Conservation (phyloP, 1,284 basidiomycete species). For the Sporisorium exsertum region DNA sequence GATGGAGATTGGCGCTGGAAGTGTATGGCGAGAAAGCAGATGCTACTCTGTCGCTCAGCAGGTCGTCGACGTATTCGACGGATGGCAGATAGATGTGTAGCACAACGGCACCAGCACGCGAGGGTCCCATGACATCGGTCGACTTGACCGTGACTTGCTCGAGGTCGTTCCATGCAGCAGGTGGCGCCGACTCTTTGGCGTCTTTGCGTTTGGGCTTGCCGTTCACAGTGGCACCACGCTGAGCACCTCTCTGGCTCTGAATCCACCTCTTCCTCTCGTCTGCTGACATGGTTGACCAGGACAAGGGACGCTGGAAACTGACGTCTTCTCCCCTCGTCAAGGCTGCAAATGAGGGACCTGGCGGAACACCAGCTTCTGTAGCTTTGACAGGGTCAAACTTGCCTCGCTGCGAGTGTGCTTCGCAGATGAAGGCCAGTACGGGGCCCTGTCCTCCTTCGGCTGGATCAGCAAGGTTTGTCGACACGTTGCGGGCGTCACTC, state of each 20-base stretch:
- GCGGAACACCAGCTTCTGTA: conserved; percentile 76
- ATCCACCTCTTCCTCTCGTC: conserved; percentile 50
- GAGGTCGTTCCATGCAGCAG: conserved; percentile 58
- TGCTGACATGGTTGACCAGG: conserved; percentile 46
- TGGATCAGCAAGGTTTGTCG: conserved; percentile 24
- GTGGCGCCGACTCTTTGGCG: conserved; percentile 71
- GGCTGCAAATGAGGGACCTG: conserved; percentile 73
- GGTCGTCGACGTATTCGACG: conserved; percentile 77
- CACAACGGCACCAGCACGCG: conserved; percentile 75
- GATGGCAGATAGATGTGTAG: conserved; percentile 74
- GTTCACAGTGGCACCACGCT: conserved; percentile 51
- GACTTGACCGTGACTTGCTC: conserved; percentile 47
- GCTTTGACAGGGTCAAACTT: conserved; percentile 84
- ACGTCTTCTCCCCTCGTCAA: conserved; percentile 71
- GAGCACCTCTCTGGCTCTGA: conserved; percentile 71
- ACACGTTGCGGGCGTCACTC: conserved; percentile 17
- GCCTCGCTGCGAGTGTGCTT: conserved; percentile 83
- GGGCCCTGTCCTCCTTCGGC: conserved; percentile 37
- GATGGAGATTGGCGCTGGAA: conserved; percentile 38
- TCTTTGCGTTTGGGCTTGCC: conserved; percentile 8
- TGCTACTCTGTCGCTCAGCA: conserved; percentile 70
- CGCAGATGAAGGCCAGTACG: conserved; percentile 75
- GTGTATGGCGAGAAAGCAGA: conserved; percentile 73
- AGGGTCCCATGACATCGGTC: conserved; percentile 73
- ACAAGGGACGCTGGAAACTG: conserved; percentile 68